phyloP scores from a whole-genome alignment of 2,329 filamentous ascomycete species.

The Aspergillus vadensis region DNA sequence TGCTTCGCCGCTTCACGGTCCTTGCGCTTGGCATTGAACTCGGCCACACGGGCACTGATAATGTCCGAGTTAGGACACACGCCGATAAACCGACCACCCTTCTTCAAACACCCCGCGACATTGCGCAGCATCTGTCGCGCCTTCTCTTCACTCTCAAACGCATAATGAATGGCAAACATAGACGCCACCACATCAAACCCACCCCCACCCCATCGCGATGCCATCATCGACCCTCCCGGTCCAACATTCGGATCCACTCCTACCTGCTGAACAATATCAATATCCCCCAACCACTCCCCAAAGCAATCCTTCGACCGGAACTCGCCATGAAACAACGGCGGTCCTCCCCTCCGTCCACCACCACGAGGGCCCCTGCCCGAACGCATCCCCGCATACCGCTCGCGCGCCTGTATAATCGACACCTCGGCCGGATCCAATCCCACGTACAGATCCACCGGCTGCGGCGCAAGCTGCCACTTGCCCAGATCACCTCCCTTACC shows the following conservation, averaged over 20 bases:
- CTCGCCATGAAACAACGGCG: slow-evolving; percentile 73
- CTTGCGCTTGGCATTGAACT: slow-evolving; percentile 66
- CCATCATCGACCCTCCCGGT: slow-evolving; percentile 55
- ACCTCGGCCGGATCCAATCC: slow-evolving; percentile 91
- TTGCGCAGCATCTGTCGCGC: slow-evolving; percentile 91
- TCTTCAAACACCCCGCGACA: slow-evolving; percentile 85
- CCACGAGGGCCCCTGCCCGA: slow-evolving; percentile 57
- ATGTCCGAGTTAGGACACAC: slow-evolving; percentile 97
- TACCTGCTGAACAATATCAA: slow-evolving; percentile 80
- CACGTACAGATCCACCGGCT: slow-evolving; percentile 88
- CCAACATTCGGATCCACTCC: slow-evolving; percentile 77
- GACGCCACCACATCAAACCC: slow-evolving; percentile 97
- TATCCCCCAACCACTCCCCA: slow-evolving; percentile 76
- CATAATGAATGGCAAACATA: slow-evolving; percentile 99
- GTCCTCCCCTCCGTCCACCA: slow-evolving; percentile 45
- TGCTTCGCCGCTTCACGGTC: slow-evolving; percentile 45
- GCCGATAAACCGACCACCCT: slow-evolving; percentile 91
- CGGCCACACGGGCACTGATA: slow-evolving; percentile 74
- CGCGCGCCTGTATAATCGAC: slow-evolving; percentile 85
- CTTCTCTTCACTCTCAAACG: slow-evolving; percentile 89
- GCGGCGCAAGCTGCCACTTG: slow-evolving; percentile 95
- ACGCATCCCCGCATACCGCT: slow-evolving; percentile 75
- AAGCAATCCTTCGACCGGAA: slow-evolving; percentile 95
- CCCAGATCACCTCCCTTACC: slow-evolving; percentile 94
- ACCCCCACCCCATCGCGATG: slow-evolving; percentile 68